Evolutionary conservation across 257 asterid species (phyloP).

Genomic region (Solanum appendiculatum): DNA sequence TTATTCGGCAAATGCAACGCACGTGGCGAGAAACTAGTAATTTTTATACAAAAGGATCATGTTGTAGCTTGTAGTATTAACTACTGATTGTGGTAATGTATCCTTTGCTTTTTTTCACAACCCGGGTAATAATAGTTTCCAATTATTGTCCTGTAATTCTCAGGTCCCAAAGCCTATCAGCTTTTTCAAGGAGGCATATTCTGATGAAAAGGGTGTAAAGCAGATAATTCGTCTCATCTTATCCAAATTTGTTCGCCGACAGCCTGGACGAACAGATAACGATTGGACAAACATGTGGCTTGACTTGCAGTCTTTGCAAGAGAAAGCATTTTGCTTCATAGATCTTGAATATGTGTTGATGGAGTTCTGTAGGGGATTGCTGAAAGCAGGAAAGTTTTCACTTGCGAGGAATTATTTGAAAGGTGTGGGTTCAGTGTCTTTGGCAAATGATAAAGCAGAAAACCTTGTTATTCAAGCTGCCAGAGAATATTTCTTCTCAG

Average conservation of each 20-base stretch:
- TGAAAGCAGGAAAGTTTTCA: constrained; percentile 88
- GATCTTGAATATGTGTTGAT: constrained; percentile 78
- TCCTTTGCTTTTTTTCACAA: not conserved
- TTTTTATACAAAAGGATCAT: not conserved
- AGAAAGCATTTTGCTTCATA: constrained; percentile 86
- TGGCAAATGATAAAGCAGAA: constrained; percentile 91
- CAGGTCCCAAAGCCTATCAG: constrained; percentile 92
- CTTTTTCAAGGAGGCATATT: constrained; percentile 54
- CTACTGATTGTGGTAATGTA: not conserved
- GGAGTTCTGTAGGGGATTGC: constrained; percentile 97
- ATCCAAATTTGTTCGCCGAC: constrained; percentile 81
- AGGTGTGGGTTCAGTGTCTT: constrained; percentile 70
- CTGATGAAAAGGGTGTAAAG: constrained; percentile 77
- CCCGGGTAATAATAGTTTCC: constrained; percentile 2
- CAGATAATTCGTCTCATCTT: constrained; percentile 89
- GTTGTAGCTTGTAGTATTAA: not conserved
- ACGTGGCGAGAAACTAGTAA: not conserved
- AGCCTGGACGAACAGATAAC: constrained; percentile 77
- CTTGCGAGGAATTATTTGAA: constrained; percentile 92
- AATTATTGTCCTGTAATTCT: not conserved
- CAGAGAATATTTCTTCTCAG: constrained; percentile 94
- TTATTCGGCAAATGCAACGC: not conserved
- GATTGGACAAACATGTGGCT: constrained; percentile 98
- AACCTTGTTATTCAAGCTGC: constrained; percentile 97
- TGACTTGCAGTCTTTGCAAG: constrained; percentile 84